A percentile compares a stretch with the other conserved stretches of the same genome.
Evolutionary conservation across 208 protist genomes (phyloP).

Genomic region (Tritrichomonas musculus): DNA sequence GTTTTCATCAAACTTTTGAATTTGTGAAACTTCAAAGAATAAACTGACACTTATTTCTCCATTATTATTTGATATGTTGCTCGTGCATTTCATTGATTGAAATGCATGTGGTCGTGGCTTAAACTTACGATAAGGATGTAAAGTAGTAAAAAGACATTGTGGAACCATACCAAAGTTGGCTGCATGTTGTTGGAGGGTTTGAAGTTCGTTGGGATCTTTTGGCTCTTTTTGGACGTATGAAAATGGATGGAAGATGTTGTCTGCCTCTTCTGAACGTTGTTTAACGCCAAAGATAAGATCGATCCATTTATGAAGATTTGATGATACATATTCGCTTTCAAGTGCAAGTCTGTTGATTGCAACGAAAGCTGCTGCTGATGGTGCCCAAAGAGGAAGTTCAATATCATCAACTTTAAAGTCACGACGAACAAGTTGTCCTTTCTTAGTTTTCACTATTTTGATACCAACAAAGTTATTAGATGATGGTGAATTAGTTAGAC

Average conservation of each 20-base stretch:
- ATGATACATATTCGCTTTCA: slow-evolving; percentile 62
- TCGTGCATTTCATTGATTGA: too few species aligned
- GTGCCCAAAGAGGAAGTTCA: slow-evolving; percentile 47
- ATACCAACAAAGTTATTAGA: too few species aligned
- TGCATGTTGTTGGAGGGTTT: neutral
- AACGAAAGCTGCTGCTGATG: slow-evolving; percentile 33
- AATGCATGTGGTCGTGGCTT: neutral
- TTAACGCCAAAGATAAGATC: slow-evolving; percentile 86
- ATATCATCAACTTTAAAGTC: slow-evolving; percentile 35
- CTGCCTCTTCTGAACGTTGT: neutral
- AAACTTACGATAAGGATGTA: neutral
- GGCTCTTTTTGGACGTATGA: neutral
- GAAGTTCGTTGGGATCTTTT: neutral
- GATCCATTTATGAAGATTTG: slow-evolving; percentile 83
- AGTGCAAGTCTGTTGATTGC: slow-evolving; percentile 45
- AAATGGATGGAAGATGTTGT: neutral
- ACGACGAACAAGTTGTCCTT: too few species aligned
- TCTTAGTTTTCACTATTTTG: too few species aligned
- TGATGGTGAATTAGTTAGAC: too few species aligned
- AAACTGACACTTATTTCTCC: too few species aligned
- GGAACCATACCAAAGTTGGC: neutral
- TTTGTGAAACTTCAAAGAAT: too few species aligned
- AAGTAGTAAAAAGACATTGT: neutral
- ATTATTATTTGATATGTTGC: too few species aligned
- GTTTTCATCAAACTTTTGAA: too few species aligned